Percentiles rank a stretch among this genome's conserved stretches.
Conservation (phyloP, 768 basidiomycete genomes). For the Kwoniella pini region DNA sequence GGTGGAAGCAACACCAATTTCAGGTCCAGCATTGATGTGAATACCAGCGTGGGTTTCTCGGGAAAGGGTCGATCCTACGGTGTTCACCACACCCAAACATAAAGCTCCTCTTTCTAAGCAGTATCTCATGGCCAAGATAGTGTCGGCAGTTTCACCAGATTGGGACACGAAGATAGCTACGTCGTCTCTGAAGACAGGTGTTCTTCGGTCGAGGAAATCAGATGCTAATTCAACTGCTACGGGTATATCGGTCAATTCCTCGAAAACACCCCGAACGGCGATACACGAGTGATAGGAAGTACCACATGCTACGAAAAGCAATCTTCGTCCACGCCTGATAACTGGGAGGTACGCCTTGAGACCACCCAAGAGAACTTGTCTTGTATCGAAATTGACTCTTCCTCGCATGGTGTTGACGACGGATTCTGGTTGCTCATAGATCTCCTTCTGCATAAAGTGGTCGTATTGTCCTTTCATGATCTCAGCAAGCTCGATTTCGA, state of each 20-base stretch:
- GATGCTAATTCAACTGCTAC: slow-evolving; percentile 95
- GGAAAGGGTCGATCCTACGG: slow-evolving; percentile 95
- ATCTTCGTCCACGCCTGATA: slow-evolving; percentile 88
- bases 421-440: slow-evolving; percentile 96
- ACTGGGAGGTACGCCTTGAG: slow-evolving; percentile 92
- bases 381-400: slow-evolving; percentile 94
- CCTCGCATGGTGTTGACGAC: slow-evolving; percentile 99
- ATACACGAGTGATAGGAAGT: slow-evolving; percentile 97
- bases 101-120: slow-evolving; percentile 95
- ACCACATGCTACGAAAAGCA: slow-evolving; percentile 97
- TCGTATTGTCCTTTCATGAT: slow-evolving; percentile 99
- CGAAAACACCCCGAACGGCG: slow-evolving; percentile 95
- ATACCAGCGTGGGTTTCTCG: slow-evolving; percentile 99
- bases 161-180: slow-evolving; percentile 95
- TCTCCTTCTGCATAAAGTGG: slow-evolving; percentile 99
- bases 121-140: slow-evolving; percentile 92
- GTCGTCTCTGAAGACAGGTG: slow-evolving; percentile 98
- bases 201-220: slow-evolving; percentile 98
- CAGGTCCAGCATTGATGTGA: slow-evolving; percentile 90
- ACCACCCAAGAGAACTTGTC: slow-evolving; percentile 90
- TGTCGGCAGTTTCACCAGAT: slow-evolving; percentile 98
- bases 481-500: slow-evolving; percentile 98
- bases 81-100: slow-evolving; percentile 96
- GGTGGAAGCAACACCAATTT: slow-evolving; percentile 98
- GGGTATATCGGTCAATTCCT: slow-evolving; percentile 98